phyloP scores from a whole-genome alignment of 768 basidiomycete species.

The Lactarius trivialis region DNA sequence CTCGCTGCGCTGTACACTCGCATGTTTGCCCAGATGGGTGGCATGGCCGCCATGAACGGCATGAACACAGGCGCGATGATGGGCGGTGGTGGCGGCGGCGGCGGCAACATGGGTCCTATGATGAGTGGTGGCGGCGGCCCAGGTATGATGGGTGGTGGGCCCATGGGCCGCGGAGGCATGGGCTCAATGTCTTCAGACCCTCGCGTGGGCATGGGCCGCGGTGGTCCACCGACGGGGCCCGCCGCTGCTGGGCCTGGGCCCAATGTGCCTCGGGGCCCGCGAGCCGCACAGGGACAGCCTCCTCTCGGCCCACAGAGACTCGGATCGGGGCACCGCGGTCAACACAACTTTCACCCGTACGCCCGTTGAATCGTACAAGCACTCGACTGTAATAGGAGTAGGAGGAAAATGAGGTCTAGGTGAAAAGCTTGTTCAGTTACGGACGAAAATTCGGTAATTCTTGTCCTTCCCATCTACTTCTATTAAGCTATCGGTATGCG shows the following conservation, averaged over 20 bases:
- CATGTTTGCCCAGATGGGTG: constrained; percentile 68
- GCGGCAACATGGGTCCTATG: constrained; percentile 23
- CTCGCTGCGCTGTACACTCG: constrained; percentile 89
- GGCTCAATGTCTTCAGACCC: constrained; percentile 23
- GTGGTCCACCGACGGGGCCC: constrained; percentile 15
- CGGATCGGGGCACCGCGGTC: constrained; percentile 26
- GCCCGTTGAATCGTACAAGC: constrained; percentile 25
- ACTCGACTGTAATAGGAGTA: constrained; percentile 12
- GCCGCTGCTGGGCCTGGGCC: constrained; percentile 19
- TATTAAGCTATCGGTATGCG: background rate
- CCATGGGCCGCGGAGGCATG: constrained; percentile 24
- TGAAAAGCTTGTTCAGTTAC: background rate
- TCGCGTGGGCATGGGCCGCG: constrained; percentile 22
- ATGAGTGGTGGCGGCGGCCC: constrained; percentile 32
- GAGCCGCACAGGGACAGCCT: constrained; percentile 25
- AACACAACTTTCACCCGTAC: constrained; percentile 32
- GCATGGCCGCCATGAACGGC: constrained; percentile 46
- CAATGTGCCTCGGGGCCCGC: constrained; percentile 26
- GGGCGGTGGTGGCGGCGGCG: constrained; percentile 33
- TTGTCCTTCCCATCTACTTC: constrained; percentile 1
- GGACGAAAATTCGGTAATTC: constrained; percentile 4
- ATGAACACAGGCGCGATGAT: constrained; percentile 24
- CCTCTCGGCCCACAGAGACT: constrained; percentile 26
- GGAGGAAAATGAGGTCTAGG: background rate
- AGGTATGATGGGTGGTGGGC: constrained; percentile 24